phyloP scores from a whole-genome alignment of 495 filamentous ascomycete genomes.

The Clavariopsis aquatica region DNA sequence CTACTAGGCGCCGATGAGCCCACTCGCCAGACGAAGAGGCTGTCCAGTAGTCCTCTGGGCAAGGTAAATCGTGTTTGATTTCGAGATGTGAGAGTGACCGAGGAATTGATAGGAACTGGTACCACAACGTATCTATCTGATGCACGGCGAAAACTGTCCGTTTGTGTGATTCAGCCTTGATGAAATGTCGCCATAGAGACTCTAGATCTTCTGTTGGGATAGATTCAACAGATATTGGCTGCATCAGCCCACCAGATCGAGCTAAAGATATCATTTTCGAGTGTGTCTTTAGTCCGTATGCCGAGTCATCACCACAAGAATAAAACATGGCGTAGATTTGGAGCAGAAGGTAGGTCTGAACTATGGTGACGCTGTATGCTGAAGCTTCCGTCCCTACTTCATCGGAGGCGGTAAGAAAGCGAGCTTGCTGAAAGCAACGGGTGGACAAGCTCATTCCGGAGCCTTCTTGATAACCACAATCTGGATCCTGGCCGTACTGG shows the following conservation, averaged over 20 bases:
- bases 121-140: constrained; percentile 6
- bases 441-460: neutral
- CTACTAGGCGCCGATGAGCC: neutral
- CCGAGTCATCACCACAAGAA: neutral
- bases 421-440: neutral
- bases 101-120: constrained; percentile 3
- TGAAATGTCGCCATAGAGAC: constrained; percentile 3
- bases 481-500: neutral
- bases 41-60: neutral
- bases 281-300: constrained; percentile 2
- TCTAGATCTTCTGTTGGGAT: constrained; percentile 1
- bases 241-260: neutral
- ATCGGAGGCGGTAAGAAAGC: neutral
- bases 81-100: constrained; percentile 3
- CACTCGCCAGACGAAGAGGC: neutral
- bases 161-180: constrained; percentile 7
- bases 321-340: constrained; percentile 5
- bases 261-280: constrained; percentile 1
- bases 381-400: neutral
- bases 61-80: neutral
- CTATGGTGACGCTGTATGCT: neutral
- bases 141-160: constrained; percentile 3
- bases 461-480: neutral
- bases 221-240: neutral
- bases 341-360: neutral